Conservation (phyloP, 371 early-diverging fungal species). For the Catenaria anguillulae region DNA sequence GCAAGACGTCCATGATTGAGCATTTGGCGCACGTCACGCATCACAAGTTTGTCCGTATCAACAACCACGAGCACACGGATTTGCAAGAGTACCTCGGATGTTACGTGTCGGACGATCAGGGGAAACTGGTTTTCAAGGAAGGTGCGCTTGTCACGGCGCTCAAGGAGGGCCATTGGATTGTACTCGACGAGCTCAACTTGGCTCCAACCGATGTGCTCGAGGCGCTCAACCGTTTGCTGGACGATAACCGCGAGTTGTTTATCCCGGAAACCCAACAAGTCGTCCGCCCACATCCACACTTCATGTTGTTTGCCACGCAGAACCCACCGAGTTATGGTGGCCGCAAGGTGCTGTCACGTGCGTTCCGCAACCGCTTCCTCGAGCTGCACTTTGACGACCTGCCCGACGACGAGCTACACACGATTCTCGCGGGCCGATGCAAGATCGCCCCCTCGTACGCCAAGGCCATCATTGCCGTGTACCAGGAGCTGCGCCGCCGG, state of each 20-base stretch:
- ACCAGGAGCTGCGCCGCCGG: conserved; percentile 62
- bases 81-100: conserved; percentile 96
- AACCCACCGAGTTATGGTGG: conserved; percentile 98
- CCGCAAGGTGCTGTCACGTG: conserved; percentile 94
- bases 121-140: conserved; percentile 85
- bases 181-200: conserved; percentile 98
- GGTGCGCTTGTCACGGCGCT: conserved; percentile 95
- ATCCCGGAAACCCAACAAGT: conserved; percentile 94
- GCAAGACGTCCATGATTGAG: conserved; percentile 98
- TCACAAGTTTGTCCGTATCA: conserved; percentile 95
- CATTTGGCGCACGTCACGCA: conserved; percentile 87
- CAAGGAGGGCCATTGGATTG: conserved; percentile 96
- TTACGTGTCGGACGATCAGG: conserved; percentile 65
- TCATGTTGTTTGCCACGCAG: conserved; percentile 99
- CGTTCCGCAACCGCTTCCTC: conserved; percentile 98
- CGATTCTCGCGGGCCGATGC: conserved; percentile 72
- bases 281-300: conserved; percentile 90
- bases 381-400: conserved; percentile 93
- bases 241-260: conserved; percentile 96
- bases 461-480: conserved; percentile 72
- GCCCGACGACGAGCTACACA: conserved; percentile 74
- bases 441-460: conserved; percentile 79
- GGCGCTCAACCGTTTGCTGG: conserved; percentile 96
- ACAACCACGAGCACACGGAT: conserved; percentile 99
- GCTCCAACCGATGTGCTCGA: conserved; percentile 99